phyloP scores from a whole-genome alignment of 139 green algal species.

The Raphidocelis subcapitata region DNA sequence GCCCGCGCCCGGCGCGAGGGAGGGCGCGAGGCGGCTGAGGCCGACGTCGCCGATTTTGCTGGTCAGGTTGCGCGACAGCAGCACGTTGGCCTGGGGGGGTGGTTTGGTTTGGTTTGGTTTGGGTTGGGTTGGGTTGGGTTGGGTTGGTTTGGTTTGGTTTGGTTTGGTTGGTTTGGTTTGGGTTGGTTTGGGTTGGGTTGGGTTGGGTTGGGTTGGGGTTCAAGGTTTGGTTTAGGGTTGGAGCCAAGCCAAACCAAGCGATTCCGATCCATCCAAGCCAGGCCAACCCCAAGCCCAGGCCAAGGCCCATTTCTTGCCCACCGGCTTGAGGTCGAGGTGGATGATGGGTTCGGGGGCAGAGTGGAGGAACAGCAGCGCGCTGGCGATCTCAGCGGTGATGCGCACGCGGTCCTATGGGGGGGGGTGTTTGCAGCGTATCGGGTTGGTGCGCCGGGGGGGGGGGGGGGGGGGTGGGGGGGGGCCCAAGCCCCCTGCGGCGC shows the following conservation, averaged over 20 bases:
- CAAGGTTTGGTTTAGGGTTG: no score
- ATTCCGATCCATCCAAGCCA: neutral
- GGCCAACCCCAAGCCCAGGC: neutral
- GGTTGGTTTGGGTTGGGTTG: no score
- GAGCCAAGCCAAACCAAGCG: no score
- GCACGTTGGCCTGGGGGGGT: neutral
- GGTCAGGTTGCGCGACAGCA: constrained; percentile 1
- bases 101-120: no score
- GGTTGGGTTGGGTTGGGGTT: no score
- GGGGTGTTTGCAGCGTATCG: no score
- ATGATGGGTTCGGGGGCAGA: constrained; percentile 46
- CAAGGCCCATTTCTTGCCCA: neutral
- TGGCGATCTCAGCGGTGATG: constrained; percentile 49
- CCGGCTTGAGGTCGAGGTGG: constrained; percentile 55
- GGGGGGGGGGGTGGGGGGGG: neutral
- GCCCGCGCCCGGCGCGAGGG: neutral
- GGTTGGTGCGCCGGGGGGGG: neutral
- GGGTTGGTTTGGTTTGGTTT: no score
- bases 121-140: no score
- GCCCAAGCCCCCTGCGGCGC: no score
- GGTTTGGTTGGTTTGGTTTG: no score
- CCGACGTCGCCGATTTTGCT: constrained; percentile 48
- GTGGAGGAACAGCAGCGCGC: constrained; percentile 53
- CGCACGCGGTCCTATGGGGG: constrained; percentile 48
- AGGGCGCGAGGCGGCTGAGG: constrained; percentile 32